Percentiles rank a stretch among this genome's conserved stretches.
Evolutionary conservation across 345 rosid species (phyloP).

Genomic region (Euphorbia lathyris): DNA sequence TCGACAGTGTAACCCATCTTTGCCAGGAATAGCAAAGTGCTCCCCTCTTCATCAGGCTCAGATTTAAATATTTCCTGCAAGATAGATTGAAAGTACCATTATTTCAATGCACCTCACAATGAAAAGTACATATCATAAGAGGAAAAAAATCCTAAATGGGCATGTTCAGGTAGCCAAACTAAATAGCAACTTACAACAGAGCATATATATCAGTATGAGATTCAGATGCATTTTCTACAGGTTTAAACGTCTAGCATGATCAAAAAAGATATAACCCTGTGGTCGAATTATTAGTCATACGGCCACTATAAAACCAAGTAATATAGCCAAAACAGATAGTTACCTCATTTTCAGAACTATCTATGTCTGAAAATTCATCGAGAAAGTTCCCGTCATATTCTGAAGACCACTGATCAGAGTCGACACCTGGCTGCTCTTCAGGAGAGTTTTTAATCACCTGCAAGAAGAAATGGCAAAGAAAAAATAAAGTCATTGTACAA

Average conservation of each 20-base stretch:
- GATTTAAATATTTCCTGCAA: slow-evolving; percentile 41
- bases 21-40: slow-evolving; percentile 37
- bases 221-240: not conserved
- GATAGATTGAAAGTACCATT: slow-evolving; percentile 1
- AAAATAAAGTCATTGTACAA: not conserved
- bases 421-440: slow-evolving; percentile 28
- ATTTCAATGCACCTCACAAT: not conserved
- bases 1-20: slow-evolving; percentile 64
- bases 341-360: slow-evolving; percentile 67
- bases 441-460: slow-evolving; percentile 58
- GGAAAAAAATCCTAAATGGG: not conserved
- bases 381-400: slow-evolving; percentile 47
- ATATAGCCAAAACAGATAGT: not conserved
- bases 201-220: not conserved
- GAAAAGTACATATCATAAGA: not conserved
- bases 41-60: slow-evolving; percentile 36
- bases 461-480: slow-evolving; percentile 11
- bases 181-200: not conserved
- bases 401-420: slow-evolving; percentile 42
- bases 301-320: not conserved
- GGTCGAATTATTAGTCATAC: not conserved
- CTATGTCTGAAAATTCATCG: slow-evolving; percentile 47
- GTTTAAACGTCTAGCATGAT: not conserved
- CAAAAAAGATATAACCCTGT: not conserved
- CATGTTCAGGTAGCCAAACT: not conserved